Evolutionary conservation across 306 rosid genomes (phyloP), one percentile per base, ranked within the genome.

Genomic region (Purshia tridentata): DNA sequence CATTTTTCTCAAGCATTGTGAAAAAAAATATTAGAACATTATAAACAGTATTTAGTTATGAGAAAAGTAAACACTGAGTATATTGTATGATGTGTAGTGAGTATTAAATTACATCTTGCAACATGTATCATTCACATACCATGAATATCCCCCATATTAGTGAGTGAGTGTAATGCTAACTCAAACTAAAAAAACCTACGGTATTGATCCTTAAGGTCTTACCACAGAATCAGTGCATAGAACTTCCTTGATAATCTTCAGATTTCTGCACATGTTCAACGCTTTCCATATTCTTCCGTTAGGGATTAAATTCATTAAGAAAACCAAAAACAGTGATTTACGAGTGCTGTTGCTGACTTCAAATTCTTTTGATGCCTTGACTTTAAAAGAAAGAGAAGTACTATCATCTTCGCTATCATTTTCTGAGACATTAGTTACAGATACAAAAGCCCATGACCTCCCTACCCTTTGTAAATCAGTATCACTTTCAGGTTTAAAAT

Each of bases 231-330:
- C 56, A 23, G 79, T 22, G 77, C 87, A 67, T 45, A 84, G 71
- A 76, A 76, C 81, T 67, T 81, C 61, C 29, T 76, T 5, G 19
- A 87, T 75, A 40, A 87, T 75, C 78, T 51, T 48, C 20, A 75
- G 69, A 67, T 84, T 79, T 53, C 65, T 4, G 0, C 1, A 7
- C 90, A 81, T 82, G 74, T 84, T 85, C 75, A 91, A 51, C 4
- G 90, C 83, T 0, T 71, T 81, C 92, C 96, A 91, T 55, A 87
- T 81, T 78, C 93, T 81, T 60, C 67, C 76, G 44, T 77, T 72
- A 4, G 91, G 67, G 29, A 39, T 80, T 45, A 86, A 75, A 69
- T 91, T 91, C 14, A 78, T 72, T 81, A 91, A 44, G 67, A 79
- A 89, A 40, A 87, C 53, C 1, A 87, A 55, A 83, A 76, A 83